Evolutionary conservation across 1,284 basidiomycete genomes (phyloP).

Genomic region (Apiotrichum laibachii): DNA sequence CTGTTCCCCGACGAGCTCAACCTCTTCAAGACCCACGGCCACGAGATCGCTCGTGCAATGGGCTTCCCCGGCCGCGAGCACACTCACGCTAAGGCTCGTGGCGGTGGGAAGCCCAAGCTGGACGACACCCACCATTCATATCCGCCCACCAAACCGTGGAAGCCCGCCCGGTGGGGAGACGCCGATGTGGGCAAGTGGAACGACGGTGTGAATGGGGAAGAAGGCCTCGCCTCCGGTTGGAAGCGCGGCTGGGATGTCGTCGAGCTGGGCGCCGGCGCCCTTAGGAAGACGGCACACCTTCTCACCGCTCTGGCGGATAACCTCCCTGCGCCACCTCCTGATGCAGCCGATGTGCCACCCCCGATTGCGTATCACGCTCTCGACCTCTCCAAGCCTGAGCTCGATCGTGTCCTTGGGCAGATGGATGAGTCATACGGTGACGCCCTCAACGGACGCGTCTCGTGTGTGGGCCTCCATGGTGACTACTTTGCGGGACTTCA

Average conservation of each 20-base stretch:
- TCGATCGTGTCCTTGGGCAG: slow-evolving; percentile 73
- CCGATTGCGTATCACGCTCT: slow-evolving; percentile 87
- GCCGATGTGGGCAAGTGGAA: slow-evolving; percentile 74
- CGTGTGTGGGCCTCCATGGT: slow-evolving; percentile 78
- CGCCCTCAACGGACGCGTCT: slow-evolving; percentile 66
- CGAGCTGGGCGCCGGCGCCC: slow-evolving; percentile 81
- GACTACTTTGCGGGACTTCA: slow-evolving; percentile 78
- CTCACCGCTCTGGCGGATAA: slow-evolving; percentile 66
- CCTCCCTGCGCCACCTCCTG: slow-evolving; percentile 34
- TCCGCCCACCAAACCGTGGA: slow-evolving; percentile 32
- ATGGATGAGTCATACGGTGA: slow-evolving; percentile 66
- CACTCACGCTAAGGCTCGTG: background rate
- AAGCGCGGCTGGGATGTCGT: slow-evolving; percentile 60
- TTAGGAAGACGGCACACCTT: slow-evolving; percentile 87
- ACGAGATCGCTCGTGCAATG: slow-evolving; percentile 57
- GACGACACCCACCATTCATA: slow-evolving; percentile 1
- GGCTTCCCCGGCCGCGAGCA: slow-evolving; percentile 33
- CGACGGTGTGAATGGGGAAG: slow-evolving; percentile 56
- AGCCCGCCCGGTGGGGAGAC: slow-evolving; percentile 54
- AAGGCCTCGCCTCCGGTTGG: slow-evolving; percentile 46
- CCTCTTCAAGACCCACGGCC: slow-evolving; percentile 53
- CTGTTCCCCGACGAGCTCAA: slow-evolving; percentile 63
- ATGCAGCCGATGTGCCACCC: slow-evolving; percentile 42
- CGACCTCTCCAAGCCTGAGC: slow-evolving; percentile 82
- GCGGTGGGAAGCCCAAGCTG: background rate